phyloP scores from a whole-genome alignment of 345 rosid species.

The Lumnitzera racemosa region DNA sequence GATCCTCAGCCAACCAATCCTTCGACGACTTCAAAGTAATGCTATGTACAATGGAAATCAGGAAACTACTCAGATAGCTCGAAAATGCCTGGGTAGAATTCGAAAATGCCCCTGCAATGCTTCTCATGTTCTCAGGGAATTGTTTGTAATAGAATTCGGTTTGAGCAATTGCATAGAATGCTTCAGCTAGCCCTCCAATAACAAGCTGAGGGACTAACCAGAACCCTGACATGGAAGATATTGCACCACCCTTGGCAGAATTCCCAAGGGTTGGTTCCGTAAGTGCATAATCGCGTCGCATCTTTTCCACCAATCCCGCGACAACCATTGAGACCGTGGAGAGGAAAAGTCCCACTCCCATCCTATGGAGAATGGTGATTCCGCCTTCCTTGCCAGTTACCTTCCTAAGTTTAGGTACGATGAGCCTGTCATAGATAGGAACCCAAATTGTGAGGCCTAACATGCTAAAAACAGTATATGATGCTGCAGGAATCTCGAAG shows the following conservation, averaged over 20 bases:
- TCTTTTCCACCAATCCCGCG: slow-evolving; percentile 37
- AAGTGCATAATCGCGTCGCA: slow-evolving; percentile 33
- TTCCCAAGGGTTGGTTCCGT: slow-evolving; percentile 37
- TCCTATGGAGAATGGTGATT: slow-evolving; percentile 25
- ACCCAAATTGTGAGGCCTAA: slow-evolving; percentile 21
- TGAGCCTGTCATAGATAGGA: slow-evolving; percentile 20
- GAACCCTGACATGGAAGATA: slow-evolving; percentile 45
- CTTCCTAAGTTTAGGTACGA: slow-evolving; percentile 18
- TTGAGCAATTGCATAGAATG: slow-evolving; percentile 22
- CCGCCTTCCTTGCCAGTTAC: slow-evolving; percentile 22
- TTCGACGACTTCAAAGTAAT: not conserved
- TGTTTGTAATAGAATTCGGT: slow-evolving; percentile 44
- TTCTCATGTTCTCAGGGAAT: slow-evolving; percentile 52
- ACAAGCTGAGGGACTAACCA: slow-evolving; percentile 49
- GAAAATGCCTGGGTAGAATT: slow-evolving; percentile 24
- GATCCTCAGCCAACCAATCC: slow-evolving; percentile 35
- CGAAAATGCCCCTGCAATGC: slow-evolving; percentile 28
- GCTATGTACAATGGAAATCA: slow-evolving; percentile 28
- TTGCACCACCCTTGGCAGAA: slow-evolving; percentile 28
- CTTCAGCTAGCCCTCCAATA: slow-evolving; percentile 47
- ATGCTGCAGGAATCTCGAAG: slow-evolving; percentile 22
- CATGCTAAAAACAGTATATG: slow-evolving; percentile 12
- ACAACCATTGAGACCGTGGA: slow-evolving; percentile 31
- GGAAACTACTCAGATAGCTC: slow-evolving; percentile 25
- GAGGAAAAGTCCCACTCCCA: slow-evolving; percentile 38